phyloP scores from a whole-genome alignment of 78 protist species.

The Dictyostelium firmibasis region DNA sequence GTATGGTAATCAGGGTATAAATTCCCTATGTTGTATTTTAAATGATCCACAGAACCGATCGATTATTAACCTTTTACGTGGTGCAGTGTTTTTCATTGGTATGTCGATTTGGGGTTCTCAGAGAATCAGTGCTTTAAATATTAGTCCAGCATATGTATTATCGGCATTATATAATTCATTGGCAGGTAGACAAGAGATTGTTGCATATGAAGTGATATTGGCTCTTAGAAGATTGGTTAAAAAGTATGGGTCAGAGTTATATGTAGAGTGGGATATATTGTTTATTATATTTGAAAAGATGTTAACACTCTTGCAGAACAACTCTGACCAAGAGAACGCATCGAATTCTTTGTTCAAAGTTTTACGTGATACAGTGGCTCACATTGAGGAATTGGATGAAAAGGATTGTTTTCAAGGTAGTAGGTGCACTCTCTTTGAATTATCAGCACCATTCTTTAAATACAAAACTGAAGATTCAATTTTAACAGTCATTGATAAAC shows the following conservation, averaged over 20 bases:
- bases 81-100: constrained; percentile 79
- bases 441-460: constrained; percentile 20
- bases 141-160: constrained; percentile 32
- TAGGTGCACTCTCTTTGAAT: background rate
- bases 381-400: constrained; percentile 50
- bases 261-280: constrained; percentile 79
- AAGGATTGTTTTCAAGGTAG: constrained; percentile 39
- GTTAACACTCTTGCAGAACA: background rate
- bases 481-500: background rate
- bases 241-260: constrained; percentile 60
- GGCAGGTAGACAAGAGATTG: constrained; percentile 55
- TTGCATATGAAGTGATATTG: constrained; percentile 74
- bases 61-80: constrained; percentile 44
- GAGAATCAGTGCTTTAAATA: constrained; percentile 28
- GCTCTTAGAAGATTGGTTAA: constrained; percentile 68
- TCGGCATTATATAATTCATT: constrained; percentile 67
- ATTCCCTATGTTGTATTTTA: constrained; percentile 33
- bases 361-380: constrained; percentile 36
- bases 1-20: constrained; percentile 69
- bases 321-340: background rate
- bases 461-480: constrained; percentile 38
- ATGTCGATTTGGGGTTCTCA: constrained; percentile 86
- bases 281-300: constrained; percentile 45
- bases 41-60: constrained; percentile 68
- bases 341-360: constrained; percentile 40